phyloP scores from a whole-genome alignment of 805 yeast species.

The Cyberlindnera veronae region DNA sequence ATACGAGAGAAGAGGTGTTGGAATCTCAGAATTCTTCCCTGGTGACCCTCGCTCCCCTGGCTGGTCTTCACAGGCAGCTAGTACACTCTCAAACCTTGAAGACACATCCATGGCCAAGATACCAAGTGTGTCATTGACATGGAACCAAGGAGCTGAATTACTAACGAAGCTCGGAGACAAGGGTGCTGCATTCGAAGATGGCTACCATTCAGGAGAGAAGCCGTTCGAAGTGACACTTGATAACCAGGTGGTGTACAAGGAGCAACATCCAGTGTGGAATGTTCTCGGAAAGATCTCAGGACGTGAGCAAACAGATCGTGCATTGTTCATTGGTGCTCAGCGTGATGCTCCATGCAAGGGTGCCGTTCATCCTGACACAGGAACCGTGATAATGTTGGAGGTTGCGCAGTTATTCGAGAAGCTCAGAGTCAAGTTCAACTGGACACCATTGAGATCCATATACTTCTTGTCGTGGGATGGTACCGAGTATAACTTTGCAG shows the following conservation, averaged over 20 bases:
- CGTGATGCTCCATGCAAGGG: constrained; percentile 78
- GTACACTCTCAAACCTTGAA: constrained; percentile 38
- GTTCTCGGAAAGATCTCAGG: constrained; percentile 77
- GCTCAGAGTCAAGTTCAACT: constrained; percentile 58
- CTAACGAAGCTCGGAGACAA: constrained; percentile 22
- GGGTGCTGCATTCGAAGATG: constrained; percentile 18
- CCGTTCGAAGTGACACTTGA: constrained; percentile 20
- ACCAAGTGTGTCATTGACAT: constrained; percentile 75
- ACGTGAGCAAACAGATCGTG: constrained; percentile 70
- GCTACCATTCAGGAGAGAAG: constrained; percentile 23
- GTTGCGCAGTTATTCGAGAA: constrained; percentile 64
- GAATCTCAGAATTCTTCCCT: constrained; percentile 53
- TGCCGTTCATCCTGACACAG: constrained; percentile 68
- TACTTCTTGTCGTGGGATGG: constrained; percentile 86
- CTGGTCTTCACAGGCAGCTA: constrained; percentile 45
- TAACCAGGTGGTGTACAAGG: constrained; percentile 22
- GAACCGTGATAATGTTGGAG: constrained; percentile 70
- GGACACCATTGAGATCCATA: constrained; percentile 82
- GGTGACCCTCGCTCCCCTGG: constrained; percentile 86
- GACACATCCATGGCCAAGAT: constrained; percentile 58
- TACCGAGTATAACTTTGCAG: constrained; percentile 74
- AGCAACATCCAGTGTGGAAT: constrained; percentile 71
- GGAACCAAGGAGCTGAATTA: constrained; percentile 57
- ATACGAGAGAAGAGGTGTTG: constrained; percentile 45
- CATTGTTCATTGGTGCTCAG: constrained; percentile 76